These are phyloP conservation scores for Lipomyces chichibuensis DNA, from an alignment of 805 yeast genomes.

Conservation along the genomic window DNA sequence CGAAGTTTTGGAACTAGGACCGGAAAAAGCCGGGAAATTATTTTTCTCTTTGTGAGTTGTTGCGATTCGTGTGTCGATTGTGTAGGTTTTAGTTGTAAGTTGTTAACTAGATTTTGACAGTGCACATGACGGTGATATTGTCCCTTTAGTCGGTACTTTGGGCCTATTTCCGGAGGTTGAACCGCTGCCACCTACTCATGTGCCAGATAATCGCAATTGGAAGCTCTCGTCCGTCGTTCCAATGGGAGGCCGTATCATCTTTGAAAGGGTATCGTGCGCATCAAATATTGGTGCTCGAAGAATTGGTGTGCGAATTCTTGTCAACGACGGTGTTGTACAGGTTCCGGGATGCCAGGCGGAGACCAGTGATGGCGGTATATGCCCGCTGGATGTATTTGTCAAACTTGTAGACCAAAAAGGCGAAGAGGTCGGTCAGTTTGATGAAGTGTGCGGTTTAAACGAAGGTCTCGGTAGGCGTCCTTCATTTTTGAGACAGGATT, in stretches of 20 bases:
- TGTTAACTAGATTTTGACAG: slow-evolving; percentile 43
- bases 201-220: slow-evolving; percentile 24
- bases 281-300: slow-evolving; percentile 23
- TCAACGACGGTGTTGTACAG: slow-evolving; percentile 60
- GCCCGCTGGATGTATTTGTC: slow-evolving; percentile 22
- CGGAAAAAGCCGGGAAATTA: slow-evolving; percentile 32
- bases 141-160: slow-evolving; percentile 53
- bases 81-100: neutral
- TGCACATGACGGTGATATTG: slow-evolving; percentile 63
- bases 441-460: slow-evolving; percentile 23
- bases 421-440: slow-evolving; percentile 16
- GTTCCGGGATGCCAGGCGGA: slow-evolving; percentile 48
- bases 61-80: neutral
- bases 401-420: slow-evolving; percentile 19
- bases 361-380: slow-evolving; percentile 10
- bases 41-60: slow-evolving; percentile 35
- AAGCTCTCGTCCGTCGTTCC: slow-evolving; percentile 30
- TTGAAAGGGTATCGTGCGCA: slow-evolving; percentile 42
- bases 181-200: slow-evolving; percentile 20
- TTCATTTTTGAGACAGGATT: slow-evolving; percentile 19
- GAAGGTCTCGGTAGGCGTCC: slow-evolving; percentile 16
- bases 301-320: slow-evolving; percentile 53
- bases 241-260: slow-evolving; percentile 40
- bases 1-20: slow-evolving; percentile 50
- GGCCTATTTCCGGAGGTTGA: slow-evolving; percentile 44